Conservation (phyloP, 2,329 filamentous ascomycete genomes). For the Cytospora piceicola region DNA sequence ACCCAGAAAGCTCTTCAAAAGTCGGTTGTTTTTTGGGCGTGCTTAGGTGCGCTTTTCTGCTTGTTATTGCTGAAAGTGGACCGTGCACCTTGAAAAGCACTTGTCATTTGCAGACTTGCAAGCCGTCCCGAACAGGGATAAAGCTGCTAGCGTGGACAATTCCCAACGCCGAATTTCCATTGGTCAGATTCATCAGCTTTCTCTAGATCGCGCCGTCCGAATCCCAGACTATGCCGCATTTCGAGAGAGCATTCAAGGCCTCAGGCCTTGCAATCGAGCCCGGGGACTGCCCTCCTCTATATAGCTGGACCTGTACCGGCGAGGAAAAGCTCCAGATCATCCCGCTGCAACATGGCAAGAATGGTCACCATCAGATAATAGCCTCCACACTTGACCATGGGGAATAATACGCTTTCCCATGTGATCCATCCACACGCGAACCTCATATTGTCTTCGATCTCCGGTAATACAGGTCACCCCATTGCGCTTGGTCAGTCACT, state of each 20-base stretch:
- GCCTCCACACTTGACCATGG: background rate
- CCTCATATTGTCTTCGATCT: too few relatives aligned
- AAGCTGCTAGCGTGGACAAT: background rate
- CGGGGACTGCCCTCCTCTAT: background rate
- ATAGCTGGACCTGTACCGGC: background rate
- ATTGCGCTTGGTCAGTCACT: too few relatives aligned
- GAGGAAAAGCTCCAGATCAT: background rate
- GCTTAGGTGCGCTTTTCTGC: slow-evolving; percentile 3
- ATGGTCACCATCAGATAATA: background rate
- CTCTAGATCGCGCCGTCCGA: background rate
- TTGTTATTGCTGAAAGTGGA: background rate
- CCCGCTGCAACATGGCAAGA: background rate
- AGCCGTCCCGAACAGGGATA: background rate
- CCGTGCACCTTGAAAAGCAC: background rate
- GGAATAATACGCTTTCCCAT: too few relatives aligned
- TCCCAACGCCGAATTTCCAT: slow-evolving; percentile 1
- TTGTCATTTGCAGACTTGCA: background rate
- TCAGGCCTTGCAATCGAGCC: background rate
- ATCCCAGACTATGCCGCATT: background rate
- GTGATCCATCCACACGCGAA: too few relatives aligned
- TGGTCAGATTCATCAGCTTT: background rate
- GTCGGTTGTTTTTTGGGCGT: slow-evolving; percentile 3
- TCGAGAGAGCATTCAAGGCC: background rate
- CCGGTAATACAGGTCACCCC: too few relatives aligned
- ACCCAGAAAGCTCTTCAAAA: slow-evolving; percentile 8